Evolutionary conservation across 1,284 basidiomycete genomes (phyloP), one percentile per base, ranked within the genome.

Genomic region (Trametes hirsuta): DNA sequence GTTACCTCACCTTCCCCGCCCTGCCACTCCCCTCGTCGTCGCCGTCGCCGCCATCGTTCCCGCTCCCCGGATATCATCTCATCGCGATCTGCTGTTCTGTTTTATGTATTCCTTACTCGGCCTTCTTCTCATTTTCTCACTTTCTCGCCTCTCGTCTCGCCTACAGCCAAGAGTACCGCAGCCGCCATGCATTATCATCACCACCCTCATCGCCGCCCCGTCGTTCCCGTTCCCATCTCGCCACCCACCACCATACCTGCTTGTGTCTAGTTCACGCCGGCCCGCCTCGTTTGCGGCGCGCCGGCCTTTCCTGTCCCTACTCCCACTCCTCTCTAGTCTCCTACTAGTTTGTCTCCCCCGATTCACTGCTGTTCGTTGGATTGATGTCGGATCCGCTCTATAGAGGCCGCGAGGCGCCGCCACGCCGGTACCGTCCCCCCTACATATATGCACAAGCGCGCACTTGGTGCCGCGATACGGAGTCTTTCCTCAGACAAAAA

Each of bases 1-100:
- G 67, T 61, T 50, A 66, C 65, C 65, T 54, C 24, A 36, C 25
- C 34, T 49, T 22, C 35, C 49, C 40, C 44, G 35, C 45, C 59
- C 54, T 54, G 50, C 58, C 62, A 48, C 41, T 42, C 36, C 46
- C 51, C 34, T 59, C 56, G 36, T 54, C 39, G 39, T 44, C 36
- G 36, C 51, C 55, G 10, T 39, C 55, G 21, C 49, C 47, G 44
- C 35, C 30, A 21, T 52, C 49, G 14, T 44, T 30, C 14, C 47
- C 48, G 46, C 45, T 48, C 40, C 52, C 61, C 61, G 61, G 64
- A 65, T 58, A 47, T 63, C 58, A 59, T 63, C 64, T 65, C 58
- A 61, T 62, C 51, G 57, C 42, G 55, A 62, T 60, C 61, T 66
- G 64, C 64, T 63, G 53, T 59, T 61, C 39, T 57, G 59, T 63